Conservation (phyloP, 1,284 basidiomycete species). For the Pisolithus thermaeus region DNA sequence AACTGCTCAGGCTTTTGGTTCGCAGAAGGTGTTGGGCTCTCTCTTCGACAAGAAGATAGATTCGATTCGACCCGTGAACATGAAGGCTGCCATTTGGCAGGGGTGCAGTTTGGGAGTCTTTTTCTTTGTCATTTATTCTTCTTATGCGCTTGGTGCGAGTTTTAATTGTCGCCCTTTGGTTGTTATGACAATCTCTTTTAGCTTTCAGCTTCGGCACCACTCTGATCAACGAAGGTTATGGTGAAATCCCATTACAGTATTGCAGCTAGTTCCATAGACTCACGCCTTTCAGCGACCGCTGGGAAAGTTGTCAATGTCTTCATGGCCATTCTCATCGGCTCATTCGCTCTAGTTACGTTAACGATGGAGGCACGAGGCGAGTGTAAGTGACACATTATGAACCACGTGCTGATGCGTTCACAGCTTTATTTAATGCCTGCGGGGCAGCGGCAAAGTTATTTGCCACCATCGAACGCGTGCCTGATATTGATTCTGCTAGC, state of each 20-base stretch:
- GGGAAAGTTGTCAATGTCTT: conserved; percentile 80
- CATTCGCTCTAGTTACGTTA: conserved; percentile 77
- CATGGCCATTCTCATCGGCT: conserved; percentile 82
- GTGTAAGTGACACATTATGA: conserved; percentile 5
- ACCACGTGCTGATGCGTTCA: not conserved
- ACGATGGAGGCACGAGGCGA: conserved; percentile 78
- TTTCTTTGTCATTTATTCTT: conserved; percentile 79
- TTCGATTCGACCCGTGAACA: conserved; percentile 54
- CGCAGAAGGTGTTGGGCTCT: conserved; percentile 58
- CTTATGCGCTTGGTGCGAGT: conserved; percentile 58
- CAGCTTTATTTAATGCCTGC: conserved; percentile 75
- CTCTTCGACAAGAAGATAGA: conserved; percentile 70
- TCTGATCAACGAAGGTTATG: conserved; percentile 61
- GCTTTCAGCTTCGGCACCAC: conserved; percentile 83
- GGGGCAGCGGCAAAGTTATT: conserved; percentile 94
- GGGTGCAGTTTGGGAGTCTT: conserved; percentile 66
- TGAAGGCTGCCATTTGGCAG: conserved; percentile 61
- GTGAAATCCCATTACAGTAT: conserved; percentile 26
- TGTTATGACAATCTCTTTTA: conserved; percentile 17
- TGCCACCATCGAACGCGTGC: conserved; percentile 84
- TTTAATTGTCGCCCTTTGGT: not conserved
- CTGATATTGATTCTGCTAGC: conserved; percentile 79
- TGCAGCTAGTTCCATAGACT: not conserved
- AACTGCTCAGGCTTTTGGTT: conserved; percentile 91
- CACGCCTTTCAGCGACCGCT: conserved; percentile 40